phyloP scores from a whole-genome alignment of 257 asterid genomes.

The Ilex asprella region DNA sequence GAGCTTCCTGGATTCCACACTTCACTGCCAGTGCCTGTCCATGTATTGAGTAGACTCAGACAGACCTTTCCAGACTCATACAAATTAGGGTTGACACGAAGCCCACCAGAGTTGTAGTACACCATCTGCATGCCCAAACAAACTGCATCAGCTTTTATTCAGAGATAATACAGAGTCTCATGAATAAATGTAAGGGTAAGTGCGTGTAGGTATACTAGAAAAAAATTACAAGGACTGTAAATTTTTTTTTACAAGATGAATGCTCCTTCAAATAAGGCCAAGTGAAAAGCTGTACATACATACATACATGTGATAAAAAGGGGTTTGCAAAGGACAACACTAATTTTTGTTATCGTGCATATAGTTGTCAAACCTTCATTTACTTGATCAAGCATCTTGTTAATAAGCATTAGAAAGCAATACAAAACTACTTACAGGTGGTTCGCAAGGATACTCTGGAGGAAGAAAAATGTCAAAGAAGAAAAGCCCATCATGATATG shows the following conservation, averaged over 20 bases:
- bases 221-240: too few species aligned
- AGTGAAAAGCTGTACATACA: too few species aligned
- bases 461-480: conserved; percentile 84
- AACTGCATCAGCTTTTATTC: too few species aligned
- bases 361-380: background rate
- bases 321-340: too few species aligned
- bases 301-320: too few species aligned
- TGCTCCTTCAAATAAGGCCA: too few species aligned
- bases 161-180: too few species aligned
- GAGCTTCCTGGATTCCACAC: conserved; percentile 82
- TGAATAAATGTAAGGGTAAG: too few species aligned
- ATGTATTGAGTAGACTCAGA: conserved; percentile 81
- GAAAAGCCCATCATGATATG: conserved; percentile 89
- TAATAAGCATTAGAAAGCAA: background rate
- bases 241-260: too few species aligned
- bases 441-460: conserved; percentile 74
- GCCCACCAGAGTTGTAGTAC: conserved; percentile 85
- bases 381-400: background rate
- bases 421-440: conserved; percentile 62
- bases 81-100: conserved; percentile 84
- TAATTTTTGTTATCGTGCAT: too few species aligned
- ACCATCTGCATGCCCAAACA: conserved; percentile 52
- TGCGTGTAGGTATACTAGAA: too few species aligned
- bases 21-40: conserved; percentile 80
- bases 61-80: conserved; percentile 90